Evolutionary conservation across 2,329 filamentous ascomycete species (phyloP).

Genomic region (Didymella pinodella): DNA sequence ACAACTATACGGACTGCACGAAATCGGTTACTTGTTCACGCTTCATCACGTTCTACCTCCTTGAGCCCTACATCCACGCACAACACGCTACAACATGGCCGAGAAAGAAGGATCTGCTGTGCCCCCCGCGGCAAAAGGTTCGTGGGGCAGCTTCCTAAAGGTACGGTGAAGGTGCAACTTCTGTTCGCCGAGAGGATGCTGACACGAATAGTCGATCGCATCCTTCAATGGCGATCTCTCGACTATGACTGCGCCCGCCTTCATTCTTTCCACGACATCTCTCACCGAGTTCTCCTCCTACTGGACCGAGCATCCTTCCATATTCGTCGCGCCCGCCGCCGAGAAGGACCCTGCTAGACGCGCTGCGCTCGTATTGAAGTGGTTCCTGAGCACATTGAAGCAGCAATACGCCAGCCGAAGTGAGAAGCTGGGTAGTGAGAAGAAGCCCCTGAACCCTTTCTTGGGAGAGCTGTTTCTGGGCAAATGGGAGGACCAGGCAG

Average conservation of each 20-base stretch:
- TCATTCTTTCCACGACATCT: conserved; percentile 63
- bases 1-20: conserved; percentile 8
- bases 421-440: conserved; percentile 87
- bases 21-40: background rate
- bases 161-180: conserved; percentile 34
- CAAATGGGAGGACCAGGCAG: conserved; percentile 83
- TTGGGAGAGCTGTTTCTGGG: conserved; percentile 93
- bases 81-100: conserved; percentile 28
- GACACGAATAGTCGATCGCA: conserved; percentile 56
- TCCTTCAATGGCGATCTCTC: conserved; percentile 65
- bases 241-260: conserved; percentile 64
- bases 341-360: conserved; percentile 84
- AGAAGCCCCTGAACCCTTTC: conserved; percentile 98
- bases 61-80: background rate
- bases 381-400: conserved; percentile 93
- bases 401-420: conserved; percentile 80
- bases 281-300: conserved; percentile 65
- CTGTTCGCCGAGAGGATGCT: conserved; percentile 13
- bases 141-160: conserved; percentile 61
- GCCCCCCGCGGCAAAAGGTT: conserved; percentile 56
- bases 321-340: conserved; percentile 82
- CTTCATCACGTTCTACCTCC: background rate
- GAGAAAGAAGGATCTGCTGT: conserved; percentile 57
- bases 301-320: conserved; percentile 64
- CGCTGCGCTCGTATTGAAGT: conserved; percentile 87